Evolutionary conservation across 176 grass and related monocot species (phyloP), one percentile per base, ranked within the genome.

Genomic region (Miscanthus lutarioriparius): DNA sequence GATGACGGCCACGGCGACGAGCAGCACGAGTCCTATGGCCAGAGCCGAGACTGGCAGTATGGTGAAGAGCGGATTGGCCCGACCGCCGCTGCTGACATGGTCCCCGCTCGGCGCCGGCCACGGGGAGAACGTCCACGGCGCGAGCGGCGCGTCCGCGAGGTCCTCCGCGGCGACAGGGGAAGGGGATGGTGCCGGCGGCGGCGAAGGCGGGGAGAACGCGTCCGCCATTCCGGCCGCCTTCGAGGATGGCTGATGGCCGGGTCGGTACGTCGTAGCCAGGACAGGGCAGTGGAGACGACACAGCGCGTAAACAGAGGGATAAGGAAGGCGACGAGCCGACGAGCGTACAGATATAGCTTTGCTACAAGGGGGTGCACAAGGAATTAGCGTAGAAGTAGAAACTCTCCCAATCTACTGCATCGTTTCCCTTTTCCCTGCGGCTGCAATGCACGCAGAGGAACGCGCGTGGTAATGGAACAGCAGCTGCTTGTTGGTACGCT

Each of bases 31-130:
- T 1, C 70, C 76, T 17, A 76, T 74, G 22, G 75, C 85, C 63
- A 91, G 81, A 20, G 80, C 80, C 19, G 89, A 87, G 2, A 87
- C 75, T 4, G 85, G 89, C 63, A 87, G 80, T 6, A 91, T 79
- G 63, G 76, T 83, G 81, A 87, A 87, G 39, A 87, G 80, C 0
- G 80, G 85, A 17, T 64, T 87, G 14, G 70, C 10, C 3, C 47
- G 36, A 9, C 44, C 74, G 20, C 22, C n/a, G 19, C 16, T 17
- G 19, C 16, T 9, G 76, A 11, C 38, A 49, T 36, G 13, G 84
- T 19, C 66, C 37, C 45, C 20, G 74, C 38, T 10, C 0, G 80
- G 39, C 11, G 74, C 59, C 15, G 82, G 62, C 82, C 83, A 82
- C 28, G 87, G 87, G n/a, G 87, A 38, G 22, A 38, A 3, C 36